Percentiles rank a stretch among this genome's conserved stretches.
Evolutionary conservation across 805 yeast genomes (phyloP).

Genomic region (Ogataea polymorpha): DNA sequence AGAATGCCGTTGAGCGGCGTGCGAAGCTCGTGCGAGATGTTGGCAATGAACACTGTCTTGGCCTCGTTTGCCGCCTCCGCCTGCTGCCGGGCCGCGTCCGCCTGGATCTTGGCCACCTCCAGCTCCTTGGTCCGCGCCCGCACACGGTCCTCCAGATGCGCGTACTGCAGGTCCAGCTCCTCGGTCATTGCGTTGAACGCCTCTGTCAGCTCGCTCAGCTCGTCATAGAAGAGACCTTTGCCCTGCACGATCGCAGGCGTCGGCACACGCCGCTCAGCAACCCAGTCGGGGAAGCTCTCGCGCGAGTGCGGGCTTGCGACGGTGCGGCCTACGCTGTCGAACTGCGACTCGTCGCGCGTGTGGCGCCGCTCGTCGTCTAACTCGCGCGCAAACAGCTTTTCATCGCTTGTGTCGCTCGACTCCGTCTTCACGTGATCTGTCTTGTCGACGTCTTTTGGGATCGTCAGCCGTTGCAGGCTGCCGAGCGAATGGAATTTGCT

Average conservation of each 20-base stretch:
- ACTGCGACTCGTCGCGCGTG: background rate
- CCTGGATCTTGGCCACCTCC: constrained; percentile 83
- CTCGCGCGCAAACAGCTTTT: background rate
- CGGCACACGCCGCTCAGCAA: constrained; percentile 8
- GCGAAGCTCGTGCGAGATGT: constrained; percentile 89
- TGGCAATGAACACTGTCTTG: constrained; percentile 88
- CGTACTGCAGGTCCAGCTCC: constrained; percentile 79
- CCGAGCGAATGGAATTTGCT: background rate
- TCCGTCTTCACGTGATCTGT: background rate
- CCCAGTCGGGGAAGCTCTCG: constrained; percentile 9
- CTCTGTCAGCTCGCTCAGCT: constrained; percentile 79
- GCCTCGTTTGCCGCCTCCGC: constrained; percentile 93
- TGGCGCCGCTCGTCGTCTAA: background rate
- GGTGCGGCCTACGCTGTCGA: background rate
- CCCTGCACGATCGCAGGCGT: constrained; percentile 26
- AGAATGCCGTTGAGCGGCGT: constrained; percentile 95
- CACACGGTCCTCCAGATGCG: constrained; percentile 84
- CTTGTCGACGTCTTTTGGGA: background rate
- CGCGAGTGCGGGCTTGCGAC: constrained; percentile 10
- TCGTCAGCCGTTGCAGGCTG: background rate
- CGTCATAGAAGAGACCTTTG: constrained; percentile 63
- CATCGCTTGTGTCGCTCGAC: constrained; percentile 7
- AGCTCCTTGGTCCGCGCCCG: constrained; percentile 80
- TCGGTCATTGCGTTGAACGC: constrained; percentile 91
- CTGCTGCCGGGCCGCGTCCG: constrained; percentile 40